Evolutionary conservation across 2,329 filamentous ascomycete species (phyloP), one percentile per base, ranked within the genome.

Genomic region (Graphilbum fragrans): DNA sequence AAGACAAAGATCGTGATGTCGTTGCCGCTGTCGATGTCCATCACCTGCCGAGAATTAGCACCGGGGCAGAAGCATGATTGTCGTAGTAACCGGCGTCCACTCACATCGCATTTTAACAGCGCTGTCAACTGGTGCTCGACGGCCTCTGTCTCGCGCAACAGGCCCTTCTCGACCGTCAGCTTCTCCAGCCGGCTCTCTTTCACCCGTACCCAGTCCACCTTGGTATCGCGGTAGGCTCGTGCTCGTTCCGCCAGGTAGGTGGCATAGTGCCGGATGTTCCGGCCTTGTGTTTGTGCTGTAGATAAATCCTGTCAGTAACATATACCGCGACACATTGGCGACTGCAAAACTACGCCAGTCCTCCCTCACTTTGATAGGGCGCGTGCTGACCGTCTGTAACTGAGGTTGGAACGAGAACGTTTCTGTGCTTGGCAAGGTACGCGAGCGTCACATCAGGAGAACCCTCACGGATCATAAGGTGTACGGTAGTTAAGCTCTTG

Each of bases 381-480:
- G 6, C 33, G 16, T 5, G 14, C 82, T 55, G 61, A 94, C 87
- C 86, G 65, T 96, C 88, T 35, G 87, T 90, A 56, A 95, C 94
- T 57, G 79, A 82, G 62, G 86, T 92, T 52, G 94, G 86, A 18
- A 86, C 85, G 48, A 98, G 70, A 58, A 86, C 76, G 53, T 82
- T 84, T 42, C 86, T 82, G 56, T 90, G 82, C 50, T 83, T 81
- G 35, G 88, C 74, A 27, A 98, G 74, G 54, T 86, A 95, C 47
- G 78, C 74, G 50, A 98, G 69, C 3, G 92, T 94, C 38, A 87
- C 83, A 58, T 96, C 86, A 27, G 82, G 79, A 49, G 88, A 82
- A 41, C 92, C 92, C 65, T 98, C 92, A 51, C 92, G 78, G 58
- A 98, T 92, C 92, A 98, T 96, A 47, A 96, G 68, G 60, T 98